These are phyloP conservation scores for Colletotrichum acutatum DNA, from an alignment of 2,329 filamentous ascomycete species.

Conservation along the genomic window DNA sequence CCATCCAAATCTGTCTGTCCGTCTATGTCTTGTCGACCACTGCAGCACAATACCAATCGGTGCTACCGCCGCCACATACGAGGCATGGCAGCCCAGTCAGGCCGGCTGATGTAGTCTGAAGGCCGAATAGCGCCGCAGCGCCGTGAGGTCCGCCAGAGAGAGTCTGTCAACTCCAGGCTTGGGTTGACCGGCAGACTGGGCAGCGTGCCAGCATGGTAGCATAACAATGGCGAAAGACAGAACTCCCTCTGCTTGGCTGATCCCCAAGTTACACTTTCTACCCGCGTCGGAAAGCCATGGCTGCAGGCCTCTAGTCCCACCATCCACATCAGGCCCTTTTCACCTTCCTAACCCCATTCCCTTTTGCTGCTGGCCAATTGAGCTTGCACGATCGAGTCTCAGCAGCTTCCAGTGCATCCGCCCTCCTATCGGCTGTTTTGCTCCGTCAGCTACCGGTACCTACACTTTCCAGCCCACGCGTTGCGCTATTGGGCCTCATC, in stretches of 20 bases:
- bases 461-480: constrained; percentile 14
- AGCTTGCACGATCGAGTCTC: neutral
- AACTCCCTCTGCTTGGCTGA: constrained; percentile 17
- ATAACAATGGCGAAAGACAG: neutral
- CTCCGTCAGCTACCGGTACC: neutral
- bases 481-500: constrained; percentile 2
- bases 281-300: constrained; percentile 24
- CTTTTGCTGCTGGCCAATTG: constrained; percentile 16
- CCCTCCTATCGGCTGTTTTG: constrained; percentile 4
- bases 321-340: constrained; percentile 8
- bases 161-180: neutral
- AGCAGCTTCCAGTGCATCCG: constrained; percentile 24
- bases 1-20: neutral
- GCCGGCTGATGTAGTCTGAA: constrained; percentile 7
- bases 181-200: neutral
- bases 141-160: constrained; percentile 1
- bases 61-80: neutral
- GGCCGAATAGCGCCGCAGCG: neutral
- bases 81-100: neutral
- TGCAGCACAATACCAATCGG: neutral
- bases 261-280: constrained; percentile 17
- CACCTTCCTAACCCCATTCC: constrained; percentile 3
- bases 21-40: neutral
- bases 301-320: constrained; percentile 15
- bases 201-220: neutral